These are phyloP conservation scores for Ceratocystis lukuohia DNA, from an alignment of 2,329 filamentous ascomycete genomes.

Conservation along the genomic window DNA sequence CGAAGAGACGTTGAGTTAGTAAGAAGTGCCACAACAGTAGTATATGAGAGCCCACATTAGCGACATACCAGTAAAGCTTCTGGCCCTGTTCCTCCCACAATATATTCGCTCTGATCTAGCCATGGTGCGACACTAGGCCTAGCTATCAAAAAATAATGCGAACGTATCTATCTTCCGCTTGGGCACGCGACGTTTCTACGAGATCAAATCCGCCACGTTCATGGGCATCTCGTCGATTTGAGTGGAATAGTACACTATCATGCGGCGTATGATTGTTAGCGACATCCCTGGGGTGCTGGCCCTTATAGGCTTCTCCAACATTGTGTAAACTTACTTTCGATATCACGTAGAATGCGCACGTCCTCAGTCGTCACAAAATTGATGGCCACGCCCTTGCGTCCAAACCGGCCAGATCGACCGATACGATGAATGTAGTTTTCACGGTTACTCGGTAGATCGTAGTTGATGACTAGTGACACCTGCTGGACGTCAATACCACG, in stretches of 20 bases:
- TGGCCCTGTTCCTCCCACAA: conserved; percentile 20
- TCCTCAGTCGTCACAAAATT: conserved; percentile 99
- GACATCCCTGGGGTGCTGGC: not conserved
- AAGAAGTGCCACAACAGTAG: not conserved
- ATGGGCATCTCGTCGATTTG: conserved; percentile 99
- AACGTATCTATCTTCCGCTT: not conserved
- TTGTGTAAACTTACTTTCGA: conserved; percentile 55
- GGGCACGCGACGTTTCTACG: conserved; percentile 26
- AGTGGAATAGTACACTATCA: conserved; percentile 76
- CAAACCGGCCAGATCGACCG: conserved; percentile 86
- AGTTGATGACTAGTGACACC: conserved; percentile 97
- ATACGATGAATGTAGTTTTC: conserved; percentile 99
- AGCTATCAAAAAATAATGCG: conserved; percentile 10
- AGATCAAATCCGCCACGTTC: conserved; percentile 60
- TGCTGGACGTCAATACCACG: conserved; percentile 98
- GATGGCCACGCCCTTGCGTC: conserved; percentile 96
- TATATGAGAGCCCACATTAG: not conserved
- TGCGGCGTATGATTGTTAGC: conserved; percentile 25
- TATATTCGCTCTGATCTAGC: conserved; percentile 15
- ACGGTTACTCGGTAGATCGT: conserved; percentile 93
- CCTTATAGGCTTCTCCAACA: not conserved
- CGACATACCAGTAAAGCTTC: conserved; percentile 11
- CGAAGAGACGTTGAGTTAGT: not conserved
- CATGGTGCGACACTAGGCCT: not conserved
- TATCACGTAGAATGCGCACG: conserved; percentile 91